Conservation (phyloP, 257 asterid species). For the Solanum sejunctum region DNA sequence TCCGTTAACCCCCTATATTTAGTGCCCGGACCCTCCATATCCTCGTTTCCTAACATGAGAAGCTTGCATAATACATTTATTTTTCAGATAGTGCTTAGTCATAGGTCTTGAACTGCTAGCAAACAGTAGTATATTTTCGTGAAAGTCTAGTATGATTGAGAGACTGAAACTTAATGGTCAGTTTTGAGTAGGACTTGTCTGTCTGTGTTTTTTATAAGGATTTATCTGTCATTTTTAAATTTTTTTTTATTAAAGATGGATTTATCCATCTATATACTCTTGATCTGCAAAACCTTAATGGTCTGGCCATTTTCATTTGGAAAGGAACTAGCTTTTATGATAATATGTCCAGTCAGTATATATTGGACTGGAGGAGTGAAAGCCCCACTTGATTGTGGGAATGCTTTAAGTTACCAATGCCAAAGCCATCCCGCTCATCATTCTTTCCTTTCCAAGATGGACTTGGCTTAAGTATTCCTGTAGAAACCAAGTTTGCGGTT, state of each 20-base stretch:
- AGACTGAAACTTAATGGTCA: background rate
- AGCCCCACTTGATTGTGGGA: background rate
- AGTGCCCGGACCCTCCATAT: background rate
- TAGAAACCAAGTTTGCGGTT: background rate
- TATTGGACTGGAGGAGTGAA: background rate
- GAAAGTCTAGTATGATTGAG: background rate
- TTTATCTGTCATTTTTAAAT: background rate
- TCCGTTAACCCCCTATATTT: background rate
- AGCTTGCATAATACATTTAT: background rate
- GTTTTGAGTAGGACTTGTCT: background rate
- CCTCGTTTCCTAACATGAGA: background rate
- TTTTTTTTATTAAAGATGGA: background rate
- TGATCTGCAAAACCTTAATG: background rate
- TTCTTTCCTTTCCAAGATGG: background rate
- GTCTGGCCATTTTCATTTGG: background rate
- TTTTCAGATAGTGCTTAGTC: background rate
- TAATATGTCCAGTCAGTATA: background rate
- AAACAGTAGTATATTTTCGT: background rate
- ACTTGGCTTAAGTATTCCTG: background rate
- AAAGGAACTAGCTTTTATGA: background rate
- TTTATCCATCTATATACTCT: background rate
- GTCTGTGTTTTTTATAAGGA: background rate
- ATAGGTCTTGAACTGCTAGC: background rate
- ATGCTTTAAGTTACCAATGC: background rate
- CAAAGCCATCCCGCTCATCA: background rate